Conservation (phyloP, 257 asterid genomes). For the Solanum chilense region DNA sequence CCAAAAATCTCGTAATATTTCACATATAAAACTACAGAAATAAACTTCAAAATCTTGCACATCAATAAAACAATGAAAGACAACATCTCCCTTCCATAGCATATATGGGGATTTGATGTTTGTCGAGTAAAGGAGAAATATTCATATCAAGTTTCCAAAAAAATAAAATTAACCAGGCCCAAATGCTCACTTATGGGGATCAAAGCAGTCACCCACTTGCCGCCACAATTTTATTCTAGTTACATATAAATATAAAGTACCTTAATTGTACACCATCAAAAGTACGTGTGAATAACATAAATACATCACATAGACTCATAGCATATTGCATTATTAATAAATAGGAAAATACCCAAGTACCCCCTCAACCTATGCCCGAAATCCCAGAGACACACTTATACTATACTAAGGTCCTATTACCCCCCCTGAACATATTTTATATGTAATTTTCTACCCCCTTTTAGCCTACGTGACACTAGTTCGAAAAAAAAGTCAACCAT, state of each 20-base stretch:
- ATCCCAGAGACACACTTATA: too few species aligned
- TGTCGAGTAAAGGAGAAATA: neutral
- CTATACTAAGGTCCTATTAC: too few species aligned
- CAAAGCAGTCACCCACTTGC: conserved; percentile 87
- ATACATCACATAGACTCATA: neutral
- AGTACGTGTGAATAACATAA: neutral
- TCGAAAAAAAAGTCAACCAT: too few species aligned
- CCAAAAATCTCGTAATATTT: too few species aligned
- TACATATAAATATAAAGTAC: conserved; percentile 26
- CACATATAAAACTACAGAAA: too few species aligned
- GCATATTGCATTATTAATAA: neutral
- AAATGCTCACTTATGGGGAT: conserved; percentile 76
- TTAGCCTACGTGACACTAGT: too few species aligned
- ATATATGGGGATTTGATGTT: neutral
- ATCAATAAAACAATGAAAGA: neutral
- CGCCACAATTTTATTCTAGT: conserved; percentile 88
- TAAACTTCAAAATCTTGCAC: neutral
- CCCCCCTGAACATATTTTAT: too few species aligned
- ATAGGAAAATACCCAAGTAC: too few species aligned
- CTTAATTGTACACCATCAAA: neutral
- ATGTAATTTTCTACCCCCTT: too few species aligned
- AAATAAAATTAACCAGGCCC: neutral
- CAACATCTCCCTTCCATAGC: neutral
- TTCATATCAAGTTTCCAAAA: neutral
- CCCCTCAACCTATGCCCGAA: too few species aligned